Evolutionary conservation across 768 basidiomycete genomes (phyloP), one percentile per base, ranked within the genome.

Genomic region (Podaxis mareebaensis): DNA sequence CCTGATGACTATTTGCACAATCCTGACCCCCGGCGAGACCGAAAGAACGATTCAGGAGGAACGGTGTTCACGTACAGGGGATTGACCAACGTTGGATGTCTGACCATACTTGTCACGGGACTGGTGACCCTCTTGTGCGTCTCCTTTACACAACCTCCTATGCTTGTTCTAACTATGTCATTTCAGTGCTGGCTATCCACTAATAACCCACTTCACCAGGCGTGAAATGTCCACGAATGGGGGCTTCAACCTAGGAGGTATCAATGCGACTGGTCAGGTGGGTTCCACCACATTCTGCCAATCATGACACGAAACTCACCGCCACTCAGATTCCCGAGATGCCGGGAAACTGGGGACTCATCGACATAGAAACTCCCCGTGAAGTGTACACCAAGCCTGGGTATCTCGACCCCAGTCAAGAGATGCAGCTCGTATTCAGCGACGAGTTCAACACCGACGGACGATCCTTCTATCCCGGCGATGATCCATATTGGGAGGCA

Each of bases 401-500:
- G 4, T 87, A 83, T 67, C 68, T 73, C 20, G 80, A 88, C 67
- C 82, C 88, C 24, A 76, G 78, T 10, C 74, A 82, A 57, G 73
- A 82, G 67, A 67, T 88, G 73, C 85, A 88, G 61, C 81, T 96
- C 12, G 87, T 94, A 3, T 95, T 93, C 73, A 92, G 91, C 44
- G 94, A 96, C 74, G 95, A 96, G 74, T 96, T 96, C 75, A 88
- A 96, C 63, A 78, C 77, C 7, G 87, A 90, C 4, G 89, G 90
- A 15, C 85, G 95, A 40, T 84, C 89, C 0, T 95, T 95, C 73
- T 93, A 90, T 73, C 88, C 88, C 54, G 93, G 92, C 61, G 92
- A 95, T 72, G 94, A 96, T 74, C 90, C 93, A 6, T 95, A 89
- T 72, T 93, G 92, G 92, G 92, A 93, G 73, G 92, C 91, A 44